A percentile compares a stretch with the other conserved stretches of the same genome.
Conservation (phyloP, 2,329 filamentous ascomycete species). For the Fusarium annulatum region DNA sequence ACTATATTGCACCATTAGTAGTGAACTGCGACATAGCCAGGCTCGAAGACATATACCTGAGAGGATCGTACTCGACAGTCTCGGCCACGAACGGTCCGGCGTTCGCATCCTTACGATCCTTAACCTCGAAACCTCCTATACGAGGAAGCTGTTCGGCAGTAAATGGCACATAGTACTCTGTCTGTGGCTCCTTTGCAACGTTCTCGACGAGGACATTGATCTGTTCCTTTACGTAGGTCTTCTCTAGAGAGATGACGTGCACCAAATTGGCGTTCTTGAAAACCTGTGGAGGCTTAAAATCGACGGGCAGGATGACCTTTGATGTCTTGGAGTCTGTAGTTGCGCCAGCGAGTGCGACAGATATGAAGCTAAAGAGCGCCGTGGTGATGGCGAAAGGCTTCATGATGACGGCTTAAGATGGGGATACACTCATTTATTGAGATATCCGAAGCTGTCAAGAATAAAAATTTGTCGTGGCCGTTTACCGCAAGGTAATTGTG, state of each 20-base stretch:
- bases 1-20: constrained; percentile 56
- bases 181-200: constrained; percentile 79
- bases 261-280: constrained; percentile 96
- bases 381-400: constrained; percentile 62
- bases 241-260: constrained; percentile 90
- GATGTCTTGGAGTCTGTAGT: constrained; percentile 60
- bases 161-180: constrained; percentile 93
- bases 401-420: constrained; percentile 50
- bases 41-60: constrained; percentile 60
- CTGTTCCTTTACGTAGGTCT: constrained; percentile 88
- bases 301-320: constrained; percentile 68
- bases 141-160: constrained; percentile 78
- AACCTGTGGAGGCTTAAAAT: constrained; percentile 86
- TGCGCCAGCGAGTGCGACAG: constrained; percentile 55
- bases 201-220: constrained; percentile 97
- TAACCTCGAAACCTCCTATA: constrained; percentile 88
- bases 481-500: constrained; percentile 18
- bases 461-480: constrained; percentile 22
- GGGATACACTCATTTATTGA: constrained; percentile 50
- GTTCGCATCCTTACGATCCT: constrained; percentile 84
- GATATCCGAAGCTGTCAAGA: constrained; percentile 38
- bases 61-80: constrained; percentile 70
- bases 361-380: constrained; percentile 69
- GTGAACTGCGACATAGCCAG: neutral
- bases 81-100: constrained; percentile 76